These are phyloP conservation scores for Microcos paniculata DNA, from an alignment of 345 rosid genomes.

Conservation along the genomic window DNA sequence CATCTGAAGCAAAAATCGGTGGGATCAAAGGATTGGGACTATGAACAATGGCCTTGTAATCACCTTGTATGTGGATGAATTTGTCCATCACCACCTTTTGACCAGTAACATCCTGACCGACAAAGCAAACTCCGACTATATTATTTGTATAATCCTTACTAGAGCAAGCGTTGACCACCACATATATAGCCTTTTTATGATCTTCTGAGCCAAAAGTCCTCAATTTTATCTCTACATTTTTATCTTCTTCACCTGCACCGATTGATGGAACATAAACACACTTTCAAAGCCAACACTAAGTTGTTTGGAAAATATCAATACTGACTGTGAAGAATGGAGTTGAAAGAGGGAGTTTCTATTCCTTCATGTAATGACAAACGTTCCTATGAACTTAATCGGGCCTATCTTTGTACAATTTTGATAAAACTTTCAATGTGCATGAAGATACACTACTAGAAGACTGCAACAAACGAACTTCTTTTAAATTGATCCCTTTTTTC, in stretches of 20 bases:
- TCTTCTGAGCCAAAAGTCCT: constrained; percentile 65
- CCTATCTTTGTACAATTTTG: background rate
- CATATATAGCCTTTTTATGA: constrained; percentile 64
- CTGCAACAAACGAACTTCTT: background rate
- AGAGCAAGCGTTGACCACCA: constrained; percentile 92
- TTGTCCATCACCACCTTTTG: constrained; percentile 96
- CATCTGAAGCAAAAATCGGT: constrained; percentile 93
- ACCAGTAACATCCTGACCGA: constrained; percentile 89
- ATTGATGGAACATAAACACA: constrained; percentile 13
- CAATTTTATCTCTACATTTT: constrained; percentile 87
- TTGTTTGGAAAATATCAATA: constrained; percentile 6
- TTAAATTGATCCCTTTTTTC: background rate
- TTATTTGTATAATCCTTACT: constrained; percentile 85
- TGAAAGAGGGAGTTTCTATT: background rate
- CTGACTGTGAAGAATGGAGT: background rate
- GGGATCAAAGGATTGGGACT: constrained; percentile 95
- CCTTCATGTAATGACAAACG: background rate
- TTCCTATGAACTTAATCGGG: background rate
- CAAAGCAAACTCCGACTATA: constrained; percentile 96
- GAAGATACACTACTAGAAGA: background rate
- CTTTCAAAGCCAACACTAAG: constrained; percentile 8
- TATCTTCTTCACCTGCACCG: constrained; percentile 83
- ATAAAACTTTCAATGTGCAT: background rate
- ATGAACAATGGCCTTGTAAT: constrained; percentile 85
- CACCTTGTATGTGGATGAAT: constrained; percentile 88